A percentile compares a stretch with the other conserved stretches of the same genome.
Evolutionary conservation across 1,139 yeast genomes (phyloP).

Genomic region (Eremothecium sinecaudum): DNA sequence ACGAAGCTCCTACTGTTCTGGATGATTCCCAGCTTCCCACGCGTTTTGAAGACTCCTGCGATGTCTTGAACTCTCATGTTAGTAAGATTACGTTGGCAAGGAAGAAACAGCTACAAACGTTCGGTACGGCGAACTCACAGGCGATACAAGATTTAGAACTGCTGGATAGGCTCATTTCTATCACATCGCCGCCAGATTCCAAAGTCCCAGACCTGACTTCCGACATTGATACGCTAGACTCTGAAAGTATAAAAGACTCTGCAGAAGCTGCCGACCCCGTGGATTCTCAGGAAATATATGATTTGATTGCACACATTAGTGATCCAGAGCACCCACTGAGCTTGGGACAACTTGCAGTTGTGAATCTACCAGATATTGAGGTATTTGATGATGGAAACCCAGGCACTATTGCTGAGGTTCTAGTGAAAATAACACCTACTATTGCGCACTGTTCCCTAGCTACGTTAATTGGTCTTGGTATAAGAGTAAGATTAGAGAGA

Average conservation of each 20-base stretch:
- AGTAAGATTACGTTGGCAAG: conserved; percentile 21
- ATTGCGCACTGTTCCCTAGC: conserved; percentile 96
- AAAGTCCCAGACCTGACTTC: conserved; percentile 20
- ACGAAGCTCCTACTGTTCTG: conserved; percentile 83
- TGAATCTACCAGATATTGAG: conserved; percentile 68
- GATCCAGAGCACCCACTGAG: conserved; percentile 98
- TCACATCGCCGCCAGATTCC: conserved; percentile 12
- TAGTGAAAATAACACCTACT: conserved; percentile 88
- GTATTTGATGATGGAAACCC: conserved; percentile 49
- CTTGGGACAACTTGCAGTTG: conserved; percentile 89
- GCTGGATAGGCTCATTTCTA: conserved; percentile 18
- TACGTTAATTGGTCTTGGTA: conserved; percentile 89
- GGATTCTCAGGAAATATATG: conserved; percentile 67
- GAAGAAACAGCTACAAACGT: conserved; percentile 24
- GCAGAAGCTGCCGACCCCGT: conserved; percentile 52
- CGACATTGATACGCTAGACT: conserved; percentile 19
- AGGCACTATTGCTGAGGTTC: conserved; percentile 58
- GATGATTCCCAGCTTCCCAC: conserved; percentile 73
- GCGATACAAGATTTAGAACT: conserved; percentile 24
- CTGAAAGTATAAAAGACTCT: conserved; percentile 9
- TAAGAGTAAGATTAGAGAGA: conserved; percentile 83
- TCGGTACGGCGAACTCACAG: conserved; percentile 20
- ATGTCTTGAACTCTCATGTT: conserved; percentile 13
- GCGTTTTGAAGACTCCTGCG: conserved; percentile 34
- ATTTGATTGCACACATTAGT: conserved; percentile 75